Evolutionary conservation across 2,329 filamentous ascomycete genomes (phyloP), one percentile per base, ranked within the genome.

Genomic region (Diaporthe sp.): DNA sequence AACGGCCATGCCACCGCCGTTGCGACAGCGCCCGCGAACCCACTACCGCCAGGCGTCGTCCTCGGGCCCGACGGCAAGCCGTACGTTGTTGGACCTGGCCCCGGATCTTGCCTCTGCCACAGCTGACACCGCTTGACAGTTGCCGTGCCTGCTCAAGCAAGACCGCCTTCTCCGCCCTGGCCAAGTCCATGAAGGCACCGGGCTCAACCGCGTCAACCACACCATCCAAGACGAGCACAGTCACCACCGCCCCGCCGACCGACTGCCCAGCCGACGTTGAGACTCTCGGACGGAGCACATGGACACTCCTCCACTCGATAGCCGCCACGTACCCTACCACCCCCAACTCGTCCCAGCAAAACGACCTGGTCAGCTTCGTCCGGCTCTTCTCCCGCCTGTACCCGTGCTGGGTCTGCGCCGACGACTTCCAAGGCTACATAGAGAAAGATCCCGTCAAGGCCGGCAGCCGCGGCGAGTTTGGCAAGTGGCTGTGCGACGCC

Each of bases 241-340:
- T 85, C 6, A 79, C 82, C 34, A 75, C 86, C 20, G 81, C 85
- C 8, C 72, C 85, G 10, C 75, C 86, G 6, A 74, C 84, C 47
- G 94, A 98, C 84, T 98, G 96, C 82, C 97, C 97, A 0, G 94
- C 97, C 1, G 96, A 98, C 82, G 95, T 98, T 78, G 95, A 98
- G 82, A 86, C 89, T 22, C 92, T 99, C 6, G 97, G 97, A 67
- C 94, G 95, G 77, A 93, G 92, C 76, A 94, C 95, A 17, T 99
- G 97, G 97, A 98, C 95, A 0, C 90, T 99, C 28, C 91, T 99
- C 1, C 97, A 99, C 87, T 93, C 94, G 12, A 94, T 99, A 78
- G 94, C 96, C 20, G 97, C 96, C 0, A 91, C 91, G 20, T 99
- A 98, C 83, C 97, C 97, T 1, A 87, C 89, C 10, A 85, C 83